These are phyloP conservation scores for Peronospora farinosa DNA, from an alignment of 352 stramenopile genomes.

Conservation along the genomic window DNA sequence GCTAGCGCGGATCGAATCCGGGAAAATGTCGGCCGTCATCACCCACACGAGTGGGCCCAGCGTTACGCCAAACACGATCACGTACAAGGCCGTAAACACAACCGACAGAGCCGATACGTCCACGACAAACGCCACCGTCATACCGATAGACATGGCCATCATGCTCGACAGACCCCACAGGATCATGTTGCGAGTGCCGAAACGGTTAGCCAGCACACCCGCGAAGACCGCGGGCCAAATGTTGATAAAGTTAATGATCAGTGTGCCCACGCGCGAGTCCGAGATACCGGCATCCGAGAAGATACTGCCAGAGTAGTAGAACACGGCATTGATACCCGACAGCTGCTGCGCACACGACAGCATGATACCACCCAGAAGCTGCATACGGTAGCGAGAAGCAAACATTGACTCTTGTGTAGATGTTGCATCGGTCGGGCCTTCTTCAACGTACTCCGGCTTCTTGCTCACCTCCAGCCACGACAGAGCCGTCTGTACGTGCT, in stretches of 20 bases:
- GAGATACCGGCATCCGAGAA: slow-evolving; percentile 27
- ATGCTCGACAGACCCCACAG: slow-evolving; percentile 21
- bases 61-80: slow-evolving; percentile 18
- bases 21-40: slow-evolving; percentile 9
- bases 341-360: slow-evolving; percentile 27
- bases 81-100: slow-evolving; percentile 25
- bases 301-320: slow-evolving; percentile 23
- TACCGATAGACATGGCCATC: slow-evolving; percentile 18
- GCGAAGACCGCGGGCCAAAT: slow-evolving; percentile 26
- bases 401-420: slow-evolving; percentile 37
- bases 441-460: slow-evolving; percentile 2
- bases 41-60: slow-evolving; percentile 6
- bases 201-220: slow-evolving; percentile 28
- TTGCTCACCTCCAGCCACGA: slow-evolving; percentile 24
- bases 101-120: slow-evolving; percentile 19
- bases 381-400: slow-evolving; percentile 26
- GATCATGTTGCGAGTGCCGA: slow-evolving; percentile 50
- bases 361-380: slow-evolving; percentile 50
- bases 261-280: slow-evolving; percentile 21
- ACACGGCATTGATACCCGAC: slow-evolving; percentile 21
- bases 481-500: slow-evolving; percentile 26
- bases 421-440: slow-evolving; percentile 9
- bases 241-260: slow-evolving; percentile 29
- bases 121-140: slow-evolving; percentile 22
- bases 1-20: slow-evolving; percentile 2